Conservation (phyloP, 1,284 basidiomycete genomes). For the Irpex sp. region DNA sequence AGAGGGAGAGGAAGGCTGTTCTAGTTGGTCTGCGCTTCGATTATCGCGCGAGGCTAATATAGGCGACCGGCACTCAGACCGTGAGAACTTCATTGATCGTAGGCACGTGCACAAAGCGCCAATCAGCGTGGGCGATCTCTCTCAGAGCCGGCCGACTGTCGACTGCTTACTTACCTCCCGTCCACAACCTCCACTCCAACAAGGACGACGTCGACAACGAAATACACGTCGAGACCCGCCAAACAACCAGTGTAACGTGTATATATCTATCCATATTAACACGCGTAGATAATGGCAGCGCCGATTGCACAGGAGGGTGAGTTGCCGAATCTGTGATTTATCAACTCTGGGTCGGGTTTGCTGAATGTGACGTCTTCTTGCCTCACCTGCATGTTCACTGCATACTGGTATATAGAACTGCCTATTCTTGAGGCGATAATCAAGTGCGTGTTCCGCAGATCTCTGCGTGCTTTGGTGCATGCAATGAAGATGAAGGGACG, state of each 20-base stretch:
- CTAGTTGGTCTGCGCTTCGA: slow-evolving; percentile 10
- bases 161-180: neutral
- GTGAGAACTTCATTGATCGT: slow-evolving; percentile 24
- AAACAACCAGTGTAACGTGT: too few species aligned
- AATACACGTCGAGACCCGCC: too few species aligned
- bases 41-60: slow-evolving; percentile 20
- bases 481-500: neutral
- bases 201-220: neutral
- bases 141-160: slow-evolving; percentile 2
- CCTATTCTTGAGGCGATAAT: slow-evolving; percentile 94
- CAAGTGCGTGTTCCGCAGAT: slow-evolving; percentile 48
- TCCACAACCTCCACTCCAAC: neutral
- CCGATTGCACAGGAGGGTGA: slow-evolving; percentile 73
- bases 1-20: slow-evolving; percentile 5
- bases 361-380: slow-evolving; percentile 16
- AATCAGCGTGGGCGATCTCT: neutral
- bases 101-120: slow-evolving; percentile 12
- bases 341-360: neutral
- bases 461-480: slow-evolving; percentile 9
- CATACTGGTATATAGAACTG: slow-evolving; percentile 50
- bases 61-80: slow-evolving; percentile 21
- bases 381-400: slow-evolving; percentile 17
- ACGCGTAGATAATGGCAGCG: slow-evolving; percentile 40
- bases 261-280: neutral
- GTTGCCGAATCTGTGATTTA: slow-evolving; percentile 1